Conservation (phyloP, 2,329 filamentous ascomycete species). For the Thermoascus crustaceus region DNA sequence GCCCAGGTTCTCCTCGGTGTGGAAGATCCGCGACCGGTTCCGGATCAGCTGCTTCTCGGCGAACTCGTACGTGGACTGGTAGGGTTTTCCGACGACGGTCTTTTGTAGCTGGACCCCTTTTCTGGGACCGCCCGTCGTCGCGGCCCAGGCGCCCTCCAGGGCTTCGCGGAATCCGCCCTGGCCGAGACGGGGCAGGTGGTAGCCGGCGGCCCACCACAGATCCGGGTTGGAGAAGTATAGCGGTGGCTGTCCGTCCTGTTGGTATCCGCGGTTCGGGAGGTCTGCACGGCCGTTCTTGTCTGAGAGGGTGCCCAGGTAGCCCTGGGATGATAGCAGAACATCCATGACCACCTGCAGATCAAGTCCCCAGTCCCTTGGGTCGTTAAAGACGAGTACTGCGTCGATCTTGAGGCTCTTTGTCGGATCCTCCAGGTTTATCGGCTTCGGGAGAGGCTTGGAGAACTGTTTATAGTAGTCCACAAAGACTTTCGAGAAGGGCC, state of each 20-base stretch:
- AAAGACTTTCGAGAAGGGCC: conserved; percentile 70
- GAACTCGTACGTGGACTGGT: conserved; percentile 67
- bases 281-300: conserved; percentile 57
- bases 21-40: conserved; percentile 48
- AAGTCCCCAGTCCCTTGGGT: conserved; percentile 91
- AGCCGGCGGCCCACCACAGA: conserved; percentile 77
- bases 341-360: conserved; percentile 81
- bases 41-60: conserved; percentile 65
- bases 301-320: conserved; percentile 73
- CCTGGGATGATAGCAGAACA: conserved; percentile 67
- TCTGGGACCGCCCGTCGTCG: conserved; percentile 53
- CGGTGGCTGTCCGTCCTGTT: conserved; percentile 68
- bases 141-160: conserved; percentile 69
- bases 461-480: conserved; percentile 51
- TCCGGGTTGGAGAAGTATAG: conserved; percentile 89
- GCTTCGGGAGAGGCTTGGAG: conserved; percentile 28
- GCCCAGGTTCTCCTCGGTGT: conserved; percentile 21
- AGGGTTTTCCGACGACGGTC: conserved; percentile 76
- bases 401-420: conserved; percentile 64
- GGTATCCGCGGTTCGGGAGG: conserved; percentile 69
- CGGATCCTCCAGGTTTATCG: conserved; percentile 32
- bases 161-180: conserved; percentile 86
- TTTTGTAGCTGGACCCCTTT: conserved; percentile 51
- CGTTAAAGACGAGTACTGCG: conserved; percentile 88
- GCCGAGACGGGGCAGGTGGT: conserved; percentile 77